These are phyloP conservation scores for Pseudevernia furfuracea DNA, from an alignment of 495 filamentous ascomycete genomes.

Conservation along the genomic window DNA sequence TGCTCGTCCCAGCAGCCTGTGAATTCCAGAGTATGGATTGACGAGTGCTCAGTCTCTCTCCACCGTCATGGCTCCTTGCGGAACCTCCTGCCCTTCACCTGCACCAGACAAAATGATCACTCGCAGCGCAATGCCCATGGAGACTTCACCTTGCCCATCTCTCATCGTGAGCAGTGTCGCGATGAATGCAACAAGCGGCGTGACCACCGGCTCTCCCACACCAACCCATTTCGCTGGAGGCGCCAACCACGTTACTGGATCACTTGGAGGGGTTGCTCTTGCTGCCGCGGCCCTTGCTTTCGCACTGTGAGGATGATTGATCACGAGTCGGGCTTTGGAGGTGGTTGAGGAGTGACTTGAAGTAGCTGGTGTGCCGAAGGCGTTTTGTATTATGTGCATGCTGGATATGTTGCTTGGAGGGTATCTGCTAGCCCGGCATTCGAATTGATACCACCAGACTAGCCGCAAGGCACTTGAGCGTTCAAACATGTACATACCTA, in stretches of 20 bases:
- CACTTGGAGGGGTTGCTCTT: slow-evolving; percentile 12
- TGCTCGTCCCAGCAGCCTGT: background rate
- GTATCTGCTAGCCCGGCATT: background rate
- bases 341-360: background rate
- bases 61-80: slow-evolving; percentile 25
- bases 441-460: slow-evolving; percentile 8
- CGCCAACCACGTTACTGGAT: slow-evolving; percentile 23
- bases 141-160: slow-evolving; percentile 26
- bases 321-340: background rate
- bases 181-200: slow-evolving; percentile 15
- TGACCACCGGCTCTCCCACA: slow-evolving; percentile 10
- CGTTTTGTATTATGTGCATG: slow-evolving; percentile 3
- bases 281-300: slow-evolving; percentile 10
- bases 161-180: slow-evolving; percentile 24
- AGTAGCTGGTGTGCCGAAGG: background rate
- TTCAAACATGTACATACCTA: slow-evolving; percentile 18
- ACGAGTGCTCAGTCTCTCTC: slow-evolving; percentile 7
- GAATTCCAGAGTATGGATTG: background rate
- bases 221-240: slow-evolving; percentile 25
- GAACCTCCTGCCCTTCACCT: slow-evolving; percentile 25
- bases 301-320: background rate
- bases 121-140: slow-evolving; percentile 18
- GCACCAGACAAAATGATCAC: slow-evolving; percentile 24
- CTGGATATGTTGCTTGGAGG: slow-evolving; percentile 13
- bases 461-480: slow-evolving; percentile 6